Evolutionary conservation across 192 early-diverging fungal genomes (phyloP).

Genomic region (Coemansia biformis): DNA sequence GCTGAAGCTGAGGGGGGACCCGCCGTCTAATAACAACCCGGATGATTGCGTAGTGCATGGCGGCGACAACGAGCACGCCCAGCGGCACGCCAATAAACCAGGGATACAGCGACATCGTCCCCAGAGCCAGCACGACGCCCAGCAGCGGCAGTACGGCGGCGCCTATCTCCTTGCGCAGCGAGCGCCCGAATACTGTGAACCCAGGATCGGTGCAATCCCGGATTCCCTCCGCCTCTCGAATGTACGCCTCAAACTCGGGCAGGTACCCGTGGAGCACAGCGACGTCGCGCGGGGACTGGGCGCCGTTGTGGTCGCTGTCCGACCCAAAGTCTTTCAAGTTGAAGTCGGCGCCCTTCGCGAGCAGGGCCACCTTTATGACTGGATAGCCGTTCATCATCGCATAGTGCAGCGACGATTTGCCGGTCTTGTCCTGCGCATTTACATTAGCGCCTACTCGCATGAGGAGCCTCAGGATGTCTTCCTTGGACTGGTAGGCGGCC

Average conservation of each 20-base stretch:
- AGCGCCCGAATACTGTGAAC: slow-evolving; percentile 11
- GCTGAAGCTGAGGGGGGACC: slow-evolving; percentile 53
- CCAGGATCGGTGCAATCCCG: slow-evolving; percentile 22
- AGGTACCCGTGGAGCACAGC: slow-evolving; percentile 60
- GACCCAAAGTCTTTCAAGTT: slow-evolving; percentile 52
- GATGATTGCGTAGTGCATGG: slow-evolving; percentile 57
- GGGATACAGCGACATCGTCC: slow-evolving; percentile 57
- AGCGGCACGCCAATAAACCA: slow-evolving; percentile 77
- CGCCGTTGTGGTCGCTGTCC: slow-evolving; percentile 5
- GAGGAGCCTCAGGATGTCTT: slow-evolving; percentile 62
- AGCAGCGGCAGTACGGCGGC: slow-evolving; percentile 68
- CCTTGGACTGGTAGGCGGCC: slow-evolving; percentile 85
- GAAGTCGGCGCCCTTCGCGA: slow-evolving; percentile 68
- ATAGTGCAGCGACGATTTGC: slow-evolving; percentile 88
- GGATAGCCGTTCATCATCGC: slow-evolving; percentile 63
- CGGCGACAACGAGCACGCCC: slow-evolving; percentile 48
- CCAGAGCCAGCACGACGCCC: slow-evolving; percentile 55
- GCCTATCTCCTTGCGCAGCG: slow-evolving; percentile 55
- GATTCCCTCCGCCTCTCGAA: slow-evolving; percentile 18
- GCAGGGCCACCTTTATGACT: slow-evolving; percentile 57
- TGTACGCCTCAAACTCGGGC: slow-evolving; percentile 34
- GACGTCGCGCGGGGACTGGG: slow-evolving; percentile 79
- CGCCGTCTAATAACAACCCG: slow-evolving; percentile 54
- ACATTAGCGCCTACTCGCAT: slow-evolving; percentile 66
- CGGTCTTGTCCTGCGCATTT: slow-evolving; percentile 61